Base-by-base conservation (phyloP, 176 grass and related monocot species). In the Aegilops speltoides region DNA sequence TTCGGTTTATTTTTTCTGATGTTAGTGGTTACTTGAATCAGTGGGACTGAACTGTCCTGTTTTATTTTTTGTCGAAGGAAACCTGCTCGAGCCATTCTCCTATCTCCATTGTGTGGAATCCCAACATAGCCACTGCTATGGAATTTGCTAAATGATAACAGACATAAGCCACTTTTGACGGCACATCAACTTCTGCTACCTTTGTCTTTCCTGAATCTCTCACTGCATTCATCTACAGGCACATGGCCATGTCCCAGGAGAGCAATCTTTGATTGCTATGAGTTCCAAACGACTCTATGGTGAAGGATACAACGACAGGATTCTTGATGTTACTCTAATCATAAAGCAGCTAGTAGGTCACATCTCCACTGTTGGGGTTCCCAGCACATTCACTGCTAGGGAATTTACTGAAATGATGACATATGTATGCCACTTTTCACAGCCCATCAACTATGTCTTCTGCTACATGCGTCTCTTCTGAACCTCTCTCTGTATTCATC, bases 301-400 rank as follows among this genome's bases (percentile, higher is more conserved):
- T 36, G 91, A 98, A 87, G 96, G 96, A 69, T 98, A 98, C 11
- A 1, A 46, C 1, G 11, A 14, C 43, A 46, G 43, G 43, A 46
- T 46, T 46, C 0, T 0, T 46, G 43, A 0, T 46, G 43, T 46
- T 46, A 41, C 40, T 41, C 8, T 41, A 41, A 41, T 41, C 40
- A 41, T 41, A 41, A 0, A 13, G 43, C 43, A 46, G 43, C 43
- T 46, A 46, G 43, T 46, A 46, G 12, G 43, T 69, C 92, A 98
- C 7, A 98, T 96, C 79, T 96, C 94, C 77, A 96, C 95, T 87
- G 93, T 98, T n/a, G 96, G 93, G 23, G 95, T 94, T 88, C 93
- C 93, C 76, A 98, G 94, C 78, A 93, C 94, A 89, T 93, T 96
- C 48, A 95, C 93, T 0, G 93, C 95, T 66, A 91, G 86, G 79